Evolutionary conservation across 805 yeast genomes (phyloP), one percentile per base, ranked within the genome.

Genomic region (Wickerhamomyces canadensis): DNA sequence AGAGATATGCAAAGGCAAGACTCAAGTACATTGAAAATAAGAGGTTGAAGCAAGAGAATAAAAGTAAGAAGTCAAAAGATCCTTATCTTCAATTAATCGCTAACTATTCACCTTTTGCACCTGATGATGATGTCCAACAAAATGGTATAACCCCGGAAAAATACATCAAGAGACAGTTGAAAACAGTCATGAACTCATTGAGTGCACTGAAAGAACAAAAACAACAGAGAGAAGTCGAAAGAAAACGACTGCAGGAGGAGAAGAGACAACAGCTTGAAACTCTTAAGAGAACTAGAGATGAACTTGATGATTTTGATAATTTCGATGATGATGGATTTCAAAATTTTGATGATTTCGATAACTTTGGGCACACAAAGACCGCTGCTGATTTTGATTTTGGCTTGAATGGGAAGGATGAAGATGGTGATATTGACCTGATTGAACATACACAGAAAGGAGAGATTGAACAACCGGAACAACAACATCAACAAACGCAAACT

Each of bases 1-100:
- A 67, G 12, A 75, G 62, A 28, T 79, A 78, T 53, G 79, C 86
- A 0, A 57, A 63, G 17, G 67, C 67, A 27, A 61, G 86, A 36
- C 44, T 67, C 14, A 55, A 51, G 8, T 45, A 61, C 13, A 56
- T 74, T 4, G 48, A 57, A 43, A 64, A 52, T 35, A 57, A 52
- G 44, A 67, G 33, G 13, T 43, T 44, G 15, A 39, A 41, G 17
- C 33, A 42, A 18, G 19, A 38, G 22, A 36, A 31, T 19, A 34
- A 43, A 25, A 31, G 41, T 10, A 31, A 33, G 8, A 34, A 38
- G 43, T 24, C 46, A 6, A 40, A 51, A 27, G 34, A 43, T 34
- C 31, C 33, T 10, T 37, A 43, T 18, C 9, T 27, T 6, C 28
- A 40, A 3, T 33, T 49, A 5, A 34, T 49, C 1, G 32, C 27